These are phyloP conservation scores for Neofusicoccum sp. DNA, from an alignment of 2,329 filamentous ascomycete genomes.

Conservation along the genomic window DNA sequence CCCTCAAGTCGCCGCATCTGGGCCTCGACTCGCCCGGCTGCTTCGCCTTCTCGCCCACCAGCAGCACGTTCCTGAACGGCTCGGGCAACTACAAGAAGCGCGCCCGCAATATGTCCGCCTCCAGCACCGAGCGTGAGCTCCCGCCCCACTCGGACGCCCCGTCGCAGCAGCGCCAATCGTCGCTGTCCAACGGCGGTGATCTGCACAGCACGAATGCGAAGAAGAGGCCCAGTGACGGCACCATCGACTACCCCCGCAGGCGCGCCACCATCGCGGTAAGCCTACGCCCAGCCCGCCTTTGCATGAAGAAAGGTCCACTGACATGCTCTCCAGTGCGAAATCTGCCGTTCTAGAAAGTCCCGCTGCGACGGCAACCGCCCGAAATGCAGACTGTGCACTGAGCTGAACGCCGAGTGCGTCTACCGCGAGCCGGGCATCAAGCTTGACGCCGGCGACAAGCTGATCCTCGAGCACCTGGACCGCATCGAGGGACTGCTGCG, in stretches of 20 bases:
- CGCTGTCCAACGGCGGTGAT: constrained; percentile 31
- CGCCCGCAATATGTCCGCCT: constrained; percentile 47
- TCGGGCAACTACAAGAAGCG: constrained; percentile 31
- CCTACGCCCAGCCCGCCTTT: not conserved
- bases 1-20: constrained; percentile 42
- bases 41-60: constrained; percentile 30
- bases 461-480: constrained; percentile 77
- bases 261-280: constrained; percentile 46
- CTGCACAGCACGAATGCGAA: constrained; percentile 38
- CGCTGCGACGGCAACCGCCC: constrained; percentile 78
- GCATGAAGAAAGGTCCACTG: constrained; percentile 25
- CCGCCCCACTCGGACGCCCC: constrained; percentile 24
- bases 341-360: constrained; percentile 78
- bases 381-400: constrained; percentile 82
- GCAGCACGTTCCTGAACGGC: constrained; percentile 30
- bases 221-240: constrained; percentile 44
- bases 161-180: not conserved
- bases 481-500: constrained; percentile 81
- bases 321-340: constrained; percentile 67
- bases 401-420: constrained; percentile 79
- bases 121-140: constrained; percentile 44
- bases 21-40: constrained; percentile 40
- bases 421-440: constrained; percentile 87
- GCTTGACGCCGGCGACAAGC: constrained; percentile 81
- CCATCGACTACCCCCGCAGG: constrained; percentile 46